A percentile compares a stretch with the other conserved stretches of the same genome.
Evolutionary conservation across 2,329 filamentous ascomycete species (phyloP).

Genomic region (Alternaria brassicae): DNA sequence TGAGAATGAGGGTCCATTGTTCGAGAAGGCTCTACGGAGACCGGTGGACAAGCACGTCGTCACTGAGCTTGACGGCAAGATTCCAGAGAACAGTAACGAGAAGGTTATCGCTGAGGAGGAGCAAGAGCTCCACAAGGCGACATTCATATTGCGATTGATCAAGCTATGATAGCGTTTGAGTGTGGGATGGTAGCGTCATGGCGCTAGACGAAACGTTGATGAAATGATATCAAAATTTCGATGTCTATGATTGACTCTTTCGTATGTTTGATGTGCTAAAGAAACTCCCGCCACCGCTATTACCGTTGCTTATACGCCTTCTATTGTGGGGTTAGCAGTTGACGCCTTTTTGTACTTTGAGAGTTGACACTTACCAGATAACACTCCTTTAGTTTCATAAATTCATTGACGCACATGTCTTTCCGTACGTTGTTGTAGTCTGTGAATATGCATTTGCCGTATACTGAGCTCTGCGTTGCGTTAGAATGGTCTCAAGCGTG

Average conservation of each 20-base stretch:
- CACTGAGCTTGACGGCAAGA: conserved; percentile 66
- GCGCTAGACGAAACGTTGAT: conserved; percentile 19
- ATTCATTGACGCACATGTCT: conserved; percentile 87
- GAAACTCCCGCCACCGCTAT: background rate
- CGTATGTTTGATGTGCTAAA: background rate
- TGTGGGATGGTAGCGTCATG: background rate
- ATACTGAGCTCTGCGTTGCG: conserved; percentile 71
- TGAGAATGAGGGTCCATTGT: conserved; percentile 68
- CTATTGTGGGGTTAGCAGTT: conserved; percentile 4
- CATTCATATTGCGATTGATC: conserved; percentile 76
- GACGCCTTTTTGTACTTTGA: background rate
- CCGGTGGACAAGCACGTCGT: conserved; percentile 74
- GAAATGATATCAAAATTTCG: conserved; percentile 16
- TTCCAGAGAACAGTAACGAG: conserved; percentile 58
- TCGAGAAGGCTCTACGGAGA: conserved; percentile 79
- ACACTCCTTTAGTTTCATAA: conserved; percentile 84
- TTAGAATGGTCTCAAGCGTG: background rate
- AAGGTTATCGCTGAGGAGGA: conserved; percentile 80
- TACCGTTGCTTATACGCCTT: conserved; percentile 45
- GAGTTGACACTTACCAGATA: conserved; percentile 69
- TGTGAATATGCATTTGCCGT: conserved; percentile 88
- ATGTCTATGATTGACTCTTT: background rate
- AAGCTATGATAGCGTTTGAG: conserved; percentile 62
- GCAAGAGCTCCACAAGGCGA: conserved; percentile 84
- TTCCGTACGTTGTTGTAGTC: conserved; percentile 92